These are phyloP conservation scores for Dendrobium catenatum DNA, from an alignment of 106 monocot species.

Conservation along the genomic window DNA sequence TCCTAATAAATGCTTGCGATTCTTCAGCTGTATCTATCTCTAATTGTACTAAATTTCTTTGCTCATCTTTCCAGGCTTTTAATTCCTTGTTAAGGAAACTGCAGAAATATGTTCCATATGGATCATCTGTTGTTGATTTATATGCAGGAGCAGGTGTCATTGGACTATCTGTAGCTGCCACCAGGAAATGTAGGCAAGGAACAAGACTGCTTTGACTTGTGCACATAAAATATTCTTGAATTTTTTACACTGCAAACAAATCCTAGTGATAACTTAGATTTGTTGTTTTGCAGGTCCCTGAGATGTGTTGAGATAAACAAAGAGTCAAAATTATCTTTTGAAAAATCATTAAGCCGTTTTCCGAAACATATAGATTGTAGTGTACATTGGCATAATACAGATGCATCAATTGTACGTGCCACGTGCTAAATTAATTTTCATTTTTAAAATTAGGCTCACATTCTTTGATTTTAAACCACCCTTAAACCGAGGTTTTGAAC, in stretches of 20 bases:
- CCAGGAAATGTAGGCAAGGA: slow-evolving; percentile 89
- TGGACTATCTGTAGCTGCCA: slow-evolving; percentile 75
- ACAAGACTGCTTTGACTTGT: background rate
- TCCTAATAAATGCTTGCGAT: background rate
- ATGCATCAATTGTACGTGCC: slow-evolving; percentile 75
- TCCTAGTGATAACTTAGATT: background rate
- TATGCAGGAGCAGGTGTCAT: slow-evolving; percentile 91
- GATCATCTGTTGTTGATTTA: slow-evolving; percentile 93
- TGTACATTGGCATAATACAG: slow-evolving; percentile 94
- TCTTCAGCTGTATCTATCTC: background rate
- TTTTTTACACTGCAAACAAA: background rate
- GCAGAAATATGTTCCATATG: slow-evolving; percentile 89
- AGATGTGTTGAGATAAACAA: slow-evolving; percentile 97
- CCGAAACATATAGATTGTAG: slow-evolving; percentile 57
- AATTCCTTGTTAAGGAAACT: slow-evolving; percentile 74
- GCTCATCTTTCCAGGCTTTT: slow-evolving; percentile 58
- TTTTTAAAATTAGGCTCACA: background rate
- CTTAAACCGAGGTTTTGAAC: slow-evolving; percentile 1
- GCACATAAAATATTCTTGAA: background rate
- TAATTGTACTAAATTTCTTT: background rate
- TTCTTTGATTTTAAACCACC: background rate
- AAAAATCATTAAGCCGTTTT: slow-evolving; percentile 77
- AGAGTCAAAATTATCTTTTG: slow-evolving; percentile 83
- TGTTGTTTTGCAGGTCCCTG: slow-evolving; percentile 53
- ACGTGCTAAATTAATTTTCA: background rate